phyloP scores from a whole-genome alignment of 805 yeast genomes.

The Suhomyces vadensis region DNA sequence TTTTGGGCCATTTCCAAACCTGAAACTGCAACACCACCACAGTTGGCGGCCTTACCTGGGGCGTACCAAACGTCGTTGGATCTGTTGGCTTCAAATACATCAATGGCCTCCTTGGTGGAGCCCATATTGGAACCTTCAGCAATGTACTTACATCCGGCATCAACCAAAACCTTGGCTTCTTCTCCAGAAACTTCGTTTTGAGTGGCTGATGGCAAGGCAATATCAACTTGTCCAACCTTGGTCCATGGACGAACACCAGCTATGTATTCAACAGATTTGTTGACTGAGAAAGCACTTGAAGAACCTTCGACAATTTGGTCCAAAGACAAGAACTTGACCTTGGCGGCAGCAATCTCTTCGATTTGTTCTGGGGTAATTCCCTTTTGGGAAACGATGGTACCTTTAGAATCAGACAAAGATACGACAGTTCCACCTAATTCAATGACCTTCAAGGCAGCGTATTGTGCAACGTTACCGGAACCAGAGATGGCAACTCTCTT shows the following conservation, averaged over 20 bases:
- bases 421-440: conserved; percentile 96
- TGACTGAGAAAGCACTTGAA: conserved; percentile 56
- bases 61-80: conserved; percentile 85
- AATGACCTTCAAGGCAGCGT: conserved; percentile 94
- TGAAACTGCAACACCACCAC: conserved; percentile 99
- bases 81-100: conserved; percentile 87
- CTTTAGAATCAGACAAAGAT: conserved; percentile 93
- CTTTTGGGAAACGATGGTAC: conserved; percentile 71
- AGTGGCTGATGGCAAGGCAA: conserved; percentile 97
- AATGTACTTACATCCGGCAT: conserved; percentile 86
- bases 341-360: conserved; percentile 71
- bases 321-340: conserved; percentile 74
- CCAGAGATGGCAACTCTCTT: conserved; percentile 97
- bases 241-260: conserved; percentile 97
- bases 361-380: conserved; percentile 88
- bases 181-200: conserved; percentile 97
- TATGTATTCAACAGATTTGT: conserved; percentile 67
- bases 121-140: conserved; percentile 99
- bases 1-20: conserved; percentile 99
- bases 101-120: conserved; percentile 95
- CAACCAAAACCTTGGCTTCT: conserved; percentile 92
- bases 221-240: conserved; percentile 86
- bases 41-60: conserved; percentile 98
- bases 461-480: conserved; percentile 98
- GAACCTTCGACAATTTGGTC: conserved; percentile 59